Evolutionary conservation across 2,329 filamentous ascomycete species (phyloP).

Genomic region (Rutstroemia sp.): DNA sequence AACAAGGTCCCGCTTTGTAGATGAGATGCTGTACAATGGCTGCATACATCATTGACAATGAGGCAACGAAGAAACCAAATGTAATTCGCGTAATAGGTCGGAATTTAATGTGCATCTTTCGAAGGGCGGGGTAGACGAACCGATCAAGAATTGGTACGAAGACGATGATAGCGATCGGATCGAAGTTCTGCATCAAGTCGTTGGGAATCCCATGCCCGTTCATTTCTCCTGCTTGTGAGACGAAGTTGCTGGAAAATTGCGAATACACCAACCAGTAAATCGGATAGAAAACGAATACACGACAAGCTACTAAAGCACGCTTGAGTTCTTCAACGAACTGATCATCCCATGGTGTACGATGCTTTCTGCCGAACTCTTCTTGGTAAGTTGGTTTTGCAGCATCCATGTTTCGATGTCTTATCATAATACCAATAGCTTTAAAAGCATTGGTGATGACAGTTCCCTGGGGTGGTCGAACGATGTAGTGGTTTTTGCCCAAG

Average conservation of each 20-base stretch:
- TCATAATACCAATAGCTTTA: constrained; percentile 49
- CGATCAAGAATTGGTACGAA: constrained; percentile 45
- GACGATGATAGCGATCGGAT: constrained; percentile 52
- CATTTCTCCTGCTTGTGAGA: constrained; percentile 50
- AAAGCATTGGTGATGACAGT: constrained; percentile 61
- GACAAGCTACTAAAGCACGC: constrained; percentile 52
- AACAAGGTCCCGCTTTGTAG: constrained; percentile 53
- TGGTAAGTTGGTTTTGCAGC: constrained; percentile 59
- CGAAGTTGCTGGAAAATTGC: constrained; percentile 49
- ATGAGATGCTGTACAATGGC: constrained; percentile 37
- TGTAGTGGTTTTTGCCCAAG: constrained; percentile 49
- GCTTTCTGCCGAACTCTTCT: constrained; percentile 36
- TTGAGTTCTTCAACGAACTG: constrained; percentile 35
- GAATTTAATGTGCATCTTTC: constrained; percentile 46
- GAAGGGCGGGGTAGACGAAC: constrained; percentile 50
- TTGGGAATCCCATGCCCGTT: constrained; percentile 46
- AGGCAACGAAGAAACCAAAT: constrained; percentile 49
- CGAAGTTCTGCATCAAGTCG: constrained; percentile 53
- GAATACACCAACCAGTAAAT: constrained; percentile 43
- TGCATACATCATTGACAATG: constrained; percentile 5
- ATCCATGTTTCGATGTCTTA: constrained; percentile 41
- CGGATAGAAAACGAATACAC: constrained; percentile 49
- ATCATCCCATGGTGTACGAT: constrained; percentile 36
- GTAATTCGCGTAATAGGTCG: constrained; percentile 50
- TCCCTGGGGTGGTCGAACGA: constrained; percentile 48